These are phyloP conservation scores for Euphrasia arctica DNA, from an alignment of 305 asterid species.

Conservation along the genomic window DNA sequence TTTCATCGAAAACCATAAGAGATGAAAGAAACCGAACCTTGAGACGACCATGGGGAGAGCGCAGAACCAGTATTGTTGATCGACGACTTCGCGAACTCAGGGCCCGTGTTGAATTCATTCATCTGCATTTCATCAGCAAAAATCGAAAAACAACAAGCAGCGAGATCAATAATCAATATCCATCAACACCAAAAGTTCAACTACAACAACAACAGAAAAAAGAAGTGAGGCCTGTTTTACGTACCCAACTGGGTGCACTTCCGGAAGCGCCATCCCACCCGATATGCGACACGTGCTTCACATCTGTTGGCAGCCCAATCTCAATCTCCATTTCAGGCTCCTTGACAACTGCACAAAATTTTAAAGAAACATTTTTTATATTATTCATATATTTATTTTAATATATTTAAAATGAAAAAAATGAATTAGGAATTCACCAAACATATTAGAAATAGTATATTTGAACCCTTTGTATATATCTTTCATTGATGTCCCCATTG, in stretches of 20 bases:
- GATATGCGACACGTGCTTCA: constrained; percentile 93
- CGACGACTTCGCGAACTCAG: constrained; percentile 52
- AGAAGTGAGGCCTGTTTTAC: no score
- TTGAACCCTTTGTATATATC: constrained; percentile 79
- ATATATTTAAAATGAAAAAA: not conserved
- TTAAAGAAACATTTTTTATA: not conserved
- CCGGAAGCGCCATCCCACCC: constrained; percentile 94
- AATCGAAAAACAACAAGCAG: not conserved
- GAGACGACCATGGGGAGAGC: constrained; percentile 65
- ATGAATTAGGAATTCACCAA: constrained; percentile 43
- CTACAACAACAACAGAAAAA: no score
- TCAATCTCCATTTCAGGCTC: constrained; percentile 85
- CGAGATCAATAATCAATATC: not conserved
- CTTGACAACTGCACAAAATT: constrained; percentile 60
- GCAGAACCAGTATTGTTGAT: constrained; percentile 48
- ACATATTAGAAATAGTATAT: constrained; percentile 61
- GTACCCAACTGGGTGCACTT: constrained; percentile 53
- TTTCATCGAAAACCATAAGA: not conserved
- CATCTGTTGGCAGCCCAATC: constrained; percentile 89
- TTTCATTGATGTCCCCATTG: constrained; percentile 63
- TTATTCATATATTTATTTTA: not conserved
- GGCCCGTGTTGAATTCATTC: constrained; percentile 57
- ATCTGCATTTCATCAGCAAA: constrained; percentile 39
- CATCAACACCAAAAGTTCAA: no score
- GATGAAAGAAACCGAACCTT: constrained; percentile 32